Evolutionary conservation across 768 basidiomycete genomes (phyloP), one percentile per base, ranked within the genome.

Genomic region (Mrakia blollopis): DNA sequence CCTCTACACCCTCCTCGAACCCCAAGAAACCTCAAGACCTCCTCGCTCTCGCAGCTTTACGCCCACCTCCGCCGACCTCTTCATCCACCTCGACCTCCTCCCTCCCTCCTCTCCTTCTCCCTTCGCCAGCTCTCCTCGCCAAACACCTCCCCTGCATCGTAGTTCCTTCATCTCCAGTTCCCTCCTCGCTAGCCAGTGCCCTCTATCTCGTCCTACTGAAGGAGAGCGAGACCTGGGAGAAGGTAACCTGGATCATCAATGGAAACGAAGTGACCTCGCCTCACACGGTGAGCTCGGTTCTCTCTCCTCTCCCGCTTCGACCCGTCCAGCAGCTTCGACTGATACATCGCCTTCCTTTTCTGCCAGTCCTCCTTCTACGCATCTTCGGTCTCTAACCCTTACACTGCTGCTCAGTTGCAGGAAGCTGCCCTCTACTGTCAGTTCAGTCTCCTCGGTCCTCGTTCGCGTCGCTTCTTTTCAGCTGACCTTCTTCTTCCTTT

Each of bases 131-230:
- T n/a, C 74, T 79, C 2, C 81, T 83, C 75, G 80, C 81, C 37
- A 37, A 79, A 25, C 80, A 81, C 61, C 32, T 76, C 2, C 76
- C 82, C 2, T 81, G 81, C 11, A 67, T 82, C 50, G 79, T 82
- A 0, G 70, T 83, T 0, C 80, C 83, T 35, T 54, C 77, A 0
- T 82, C 84, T 0, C 82, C 83, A 0, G 50, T 84, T 5, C 77
- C 82, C 0, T 70, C 83, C 0, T 62, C 80, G 0, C 77, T 84
- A 41, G 83, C 83, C 25, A 81, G 80, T 30, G 82, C 83, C 14
- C 76, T 84, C n/a, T 84, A 81, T 65, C 77, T 83, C 10, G 75
- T 76, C 5, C 69, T 84, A 73, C 80, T 83, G 81, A 77, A 81
- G 14, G 82, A 83, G 37, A 78, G 77, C 13, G 79, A 82, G 44